Conservation (phyloP, 352 stramenopile species). For the Pythium aphanidermatum region DNA sequence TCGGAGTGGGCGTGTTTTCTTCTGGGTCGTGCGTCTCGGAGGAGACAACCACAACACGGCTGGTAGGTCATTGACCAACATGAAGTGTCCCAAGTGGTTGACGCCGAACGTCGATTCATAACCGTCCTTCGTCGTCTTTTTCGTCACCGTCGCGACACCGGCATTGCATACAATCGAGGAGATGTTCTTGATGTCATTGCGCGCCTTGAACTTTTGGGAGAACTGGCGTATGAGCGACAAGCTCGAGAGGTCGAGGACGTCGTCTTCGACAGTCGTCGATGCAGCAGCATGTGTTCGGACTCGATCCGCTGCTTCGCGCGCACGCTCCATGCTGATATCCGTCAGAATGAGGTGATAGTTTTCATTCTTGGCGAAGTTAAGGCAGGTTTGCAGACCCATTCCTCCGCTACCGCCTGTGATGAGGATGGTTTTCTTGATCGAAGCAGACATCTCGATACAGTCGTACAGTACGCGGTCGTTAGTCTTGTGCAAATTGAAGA, state of each 20-base stretch:
- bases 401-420: conserved; percentile 30
- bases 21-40: conserved; percentile 25
- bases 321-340: conserved; percentile 19
- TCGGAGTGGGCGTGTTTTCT: conserved; percentile 10
- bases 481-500: too few relatives aligned
- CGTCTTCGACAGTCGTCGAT: conserved; percentile 17
- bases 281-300: conserved; percentile 12
- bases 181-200: conserved; percentile 20
- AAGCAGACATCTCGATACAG: too few relatives aligned
- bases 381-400: conserved; percentile 26
- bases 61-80: conserved; percentile 25
- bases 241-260: conserved; percentile 28
- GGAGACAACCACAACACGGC: conserved; percentile 20
- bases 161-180: conserved; percentile 39
- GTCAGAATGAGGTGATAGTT: conserved; percentile 31
- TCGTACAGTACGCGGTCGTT: too few relatives aligned
- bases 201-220: conserved; percentile 8
- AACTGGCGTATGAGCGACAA: conserved; percentile 23
- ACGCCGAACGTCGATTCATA: conserved; percentile 32
- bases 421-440: conserved; percentile 21
- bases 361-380: conserved; percentile 19
- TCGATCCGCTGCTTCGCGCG: conserved; percentile 18
- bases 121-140: conserved; percentile 23
- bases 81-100: conserved; percentile 45
- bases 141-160: conserved; percentile 17